Percentiles rank a stretch among this genome's conserved stretches.
These are phyloP conservation scores for Podaxis carcinomalis DNA, from an alignment of 768 basidiomycete genomes.

Conservation along the genomic window DNA sequence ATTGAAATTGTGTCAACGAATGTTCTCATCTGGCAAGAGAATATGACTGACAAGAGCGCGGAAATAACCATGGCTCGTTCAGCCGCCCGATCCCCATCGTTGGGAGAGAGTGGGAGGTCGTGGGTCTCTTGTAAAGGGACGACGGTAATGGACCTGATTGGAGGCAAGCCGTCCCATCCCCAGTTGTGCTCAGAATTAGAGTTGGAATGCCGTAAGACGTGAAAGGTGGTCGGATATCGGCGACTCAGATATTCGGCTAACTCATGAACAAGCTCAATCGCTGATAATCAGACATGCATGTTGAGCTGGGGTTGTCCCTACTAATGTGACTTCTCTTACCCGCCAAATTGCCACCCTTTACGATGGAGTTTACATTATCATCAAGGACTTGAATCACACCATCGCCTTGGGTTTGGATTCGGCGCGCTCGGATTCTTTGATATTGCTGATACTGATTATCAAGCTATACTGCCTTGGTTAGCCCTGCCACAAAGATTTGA, in stretches of 20 bases:
- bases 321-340: slow-evolving; percentile 21
- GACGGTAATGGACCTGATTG: slow-evolving; percentile 50
- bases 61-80: slow-evolving; percentile 60
- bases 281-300: slow-evolving; percentile 25
- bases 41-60: slow-evolving; percentile 51
- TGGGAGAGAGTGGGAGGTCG: slow-evolving; percentile 38
- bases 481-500: background rate
- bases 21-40: background rate
- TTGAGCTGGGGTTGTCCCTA: background rate
- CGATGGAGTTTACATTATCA: slow-evolving; percentile 33
- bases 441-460: slow-evolving; percentile 53
- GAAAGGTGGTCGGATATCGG: slow-evolving; percentile 57
- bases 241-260: slow-evolving; percentile 61
- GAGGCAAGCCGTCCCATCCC: slow-evolving; percentile 42
- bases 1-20: background rate
- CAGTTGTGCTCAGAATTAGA: slow-evolving; percentile 17
- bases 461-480: slow-evolving; percentile 31
- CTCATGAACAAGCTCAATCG: slow-evolving; percentile 65
- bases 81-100: slow-evolving; percentile 30
- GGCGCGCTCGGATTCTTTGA: slow-evolving; percentile 53
- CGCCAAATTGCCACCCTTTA: slow-evolving; percentile 34
- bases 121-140: slow-evolving; percentile 44
- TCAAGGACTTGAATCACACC: slow-evolving; percentile 45
- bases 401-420: slow-evolving; percentile 47
- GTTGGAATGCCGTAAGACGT: slow-evolving; percentile 39